A percentile compares a stretch with the other conserved stretches of the same genome.
Conservation (phyloP, 331 rosid species). For the Malus hybrid region DNA sequence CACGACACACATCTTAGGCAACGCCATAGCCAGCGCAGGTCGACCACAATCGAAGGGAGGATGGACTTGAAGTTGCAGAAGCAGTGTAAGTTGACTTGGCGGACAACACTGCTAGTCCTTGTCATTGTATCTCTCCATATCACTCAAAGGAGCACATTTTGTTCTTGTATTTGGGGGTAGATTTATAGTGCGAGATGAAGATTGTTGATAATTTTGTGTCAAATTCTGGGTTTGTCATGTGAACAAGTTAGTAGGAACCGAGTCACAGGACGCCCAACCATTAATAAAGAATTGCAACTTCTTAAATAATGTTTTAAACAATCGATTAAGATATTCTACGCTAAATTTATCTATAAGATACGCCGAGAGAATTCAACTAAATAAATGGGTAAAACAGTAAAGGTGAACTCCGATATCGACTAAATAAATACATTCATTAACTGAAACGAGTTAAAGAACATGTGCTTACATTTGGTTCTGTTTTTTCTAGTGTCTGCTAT, state of each 20-base stretch:
- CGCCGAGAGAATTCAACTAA: too few relatives aligned
- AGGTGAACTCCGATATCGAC: too few relatives aligned
- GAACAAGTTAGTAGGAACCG: slow-evolving; percentile 24
- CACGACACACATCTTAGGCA: slow-evolving; percentile 47
- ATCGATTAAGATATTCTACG: too few relatives aligned
- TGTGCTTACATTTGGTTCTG: slow-evolving; percentile 27
- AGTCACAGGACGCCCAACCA: slow-evolving; percentile 3
- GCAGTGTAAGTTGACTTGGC: slow-evolving; percentile 32
- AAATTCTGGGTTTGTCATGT: slow-evolving; percentile 27
- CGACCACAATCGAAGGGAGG: slow-evolving; percentile 29
- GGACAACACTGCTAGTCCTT: slow-evolving; percentile 19
- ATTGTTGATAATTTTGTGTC: slow-evolving; percentile 4
- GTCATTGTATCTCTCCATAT: slow-evolving; percentile 1
- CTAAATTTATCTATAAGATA: too few relatives aligned
- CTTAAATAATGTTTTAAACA: background rate
- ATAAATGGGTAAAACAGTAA: background rate
- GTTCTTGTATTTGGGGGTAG: background rate
- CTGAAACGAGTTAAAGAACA: slow-evolving; percentile 2
- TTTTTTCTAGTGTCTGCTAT: slow-evolving; percentile 25
- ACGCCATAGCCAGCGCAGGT: slow-evolving; percentile 28
- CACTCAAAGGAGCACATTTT: background rate
- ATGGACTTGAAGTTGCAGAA: slow-evolving; percentile 33
- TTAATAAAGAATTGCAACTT: background rate
- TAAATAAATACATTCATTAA: background rate
- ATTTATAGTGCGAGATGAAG: slow-evolving; percentile 11